Base-by-base conservation (phyloP, 148 eudicot genomes). In the Limonium bicolor region DNA sequence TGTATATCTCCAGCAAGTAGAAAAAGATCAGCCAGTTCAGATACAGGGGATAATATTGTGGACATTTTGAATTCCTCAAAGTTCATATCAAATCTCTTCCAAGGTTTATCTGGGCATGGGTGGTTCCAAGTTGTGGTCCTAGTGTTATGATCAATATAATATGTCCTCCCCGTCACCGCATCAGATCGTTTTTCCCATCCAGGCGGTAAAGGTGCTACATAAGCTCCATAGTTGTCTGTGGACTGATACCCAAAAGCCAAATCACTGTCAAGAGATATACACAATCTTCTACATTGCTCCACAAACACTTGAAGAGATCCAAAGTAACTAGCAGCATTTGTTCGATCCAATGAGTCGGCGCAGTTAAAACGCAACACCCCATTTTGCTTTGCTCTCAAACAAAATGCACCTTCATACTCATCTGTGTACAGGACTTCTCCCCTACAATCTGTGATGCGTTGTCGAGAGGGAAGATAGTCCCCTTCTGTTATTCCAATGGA, bases 101-200 rank as follows among this genome's bases (percentile, higher is more conserved):
- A 88, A 17, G 97, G 94, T 63, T 84, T 88, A 62, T 88, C 97
- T 26, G 97, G 97, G 62, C 97, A 88, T 28, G 97, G 97, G 75
- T 88, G 97, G 44, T 73, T 88, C 97, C 97, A 88, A 7, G 94
- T 88, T 12, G 97, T 88, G 7, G 97, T 88, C 69, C 82, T 77
- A 31, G 97, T 88, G 61, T 88, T 83, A 65, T 88, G 97, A 70
- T 88, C 97, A 53, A 88, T 88, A 68, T 44, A 88, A 64, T 83
- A 88, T 33, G 84, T 61, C 69, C 78, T 88, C 48, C 97, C 97
- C 11, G 97, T 88, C 36, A 88, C 97, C 3, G 86, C 77, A 74
- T 88, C 97, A 30, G 97, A 74, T 32, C 94, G 67, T 63, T 88
- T 83, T 62, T 88, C 97, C 97, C 97, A 88, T 46, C 97, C 97